Conservation (phyloP, 768 basidiomycete species). For the Strobilomyces confusus region DNA sequence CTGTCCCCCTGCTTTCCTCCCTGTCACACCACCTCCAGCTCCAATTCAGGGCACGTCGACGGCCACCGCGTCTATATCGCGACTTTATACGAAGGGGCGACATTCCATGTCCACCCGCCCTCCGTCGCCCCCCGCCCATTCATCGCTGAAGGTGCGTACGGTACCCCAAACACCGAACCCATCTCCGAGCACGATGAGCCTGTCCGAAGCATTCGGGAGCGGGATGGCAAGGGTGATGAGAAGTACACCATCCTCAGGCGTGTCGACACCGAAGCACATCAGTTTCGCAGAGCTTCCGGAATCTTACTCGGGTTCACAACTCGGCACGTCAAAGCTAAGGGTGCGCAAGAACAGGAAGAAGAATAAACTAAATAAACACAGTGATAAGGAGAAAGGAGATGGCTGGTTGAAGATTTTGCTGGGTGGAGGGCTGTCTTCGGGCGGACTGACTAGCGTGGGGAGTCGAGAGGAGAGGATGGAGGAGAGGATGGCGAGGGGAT, state of each 20-base stretch:
- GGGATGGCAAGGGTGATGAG: constrained; percentile 28
- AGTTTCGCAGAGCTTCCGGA: constrained; percentile 76
- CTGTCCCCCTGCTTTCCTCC: constrained; percentile 33
- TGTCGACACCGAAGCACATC: constrained; percentile 69
- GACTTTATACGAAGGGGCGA: constrained; percentile 63
- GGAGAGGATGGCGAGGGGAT: constrained; percentile 48
- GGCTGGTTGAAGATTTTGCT: constrained; percentile 26
- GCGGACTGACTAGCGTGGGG: constrained; percentile 15
- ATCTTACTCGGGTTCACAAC: constrained; percentile 45
- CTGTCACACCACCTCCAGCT: constrained; percentile 43
- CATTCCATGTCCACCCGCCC: constrained; percentile 61
- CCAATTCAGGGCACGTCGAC: constrained; percentile 60
- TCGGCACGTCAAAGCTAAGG: constrained; percentile 34
- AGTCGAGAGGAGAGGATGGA: constrained; percentile 47
- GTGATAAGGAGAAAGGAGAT: constrained; percentile 22
- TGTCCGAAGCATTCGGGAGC: constrained; percentile 27
- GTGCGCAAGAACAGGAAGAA: constrained; percentile 30
- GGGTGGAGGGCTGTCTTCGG: constrained; percentile 21
- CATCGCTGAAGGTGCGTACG: constrained; percentile 40
- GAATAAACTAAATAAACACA: constrained; percentile 33
- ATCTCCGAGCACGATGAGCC: constrained; percentile 30
- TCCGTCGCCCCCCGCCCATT: constrained; percentile 55
- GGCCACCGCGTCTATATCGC: constrained; percentile 74
- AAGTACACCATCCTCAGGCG: constrained; percentile 46
- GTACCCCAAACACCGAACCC: constrained; percentile 35